A percentile compares a stretch with the other conserved stretches of the same genome.
phyloP scores from a whole-genome alignment of 768 basidiomycete genomes.

The Cubamyces lactineus region DNA sequence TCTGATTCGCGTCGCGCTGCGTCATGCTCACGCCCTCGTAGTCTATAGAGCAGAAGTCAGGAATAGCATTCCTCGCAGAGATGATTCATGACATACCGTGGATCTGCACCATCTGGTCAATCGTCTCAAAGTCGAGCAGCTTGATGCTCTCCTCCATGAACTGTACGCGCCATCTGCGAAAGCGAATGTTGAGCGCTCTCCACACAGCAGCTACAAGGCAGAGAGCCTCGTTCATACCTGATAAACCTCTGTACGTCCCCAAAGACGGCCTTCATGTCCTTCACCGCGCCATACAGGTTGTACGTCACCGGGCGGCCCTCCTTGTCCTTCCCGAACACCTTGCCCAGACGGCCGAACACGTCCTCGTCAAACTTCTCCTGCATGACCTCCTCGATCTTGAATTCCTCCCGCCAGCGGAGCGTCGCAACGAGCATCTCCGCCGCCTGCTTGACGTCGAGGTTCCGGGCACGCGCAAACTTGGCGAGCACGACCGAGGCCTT shows the following conservation, averaged over 20 bases:
- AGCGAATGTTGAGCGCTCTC: neutral
- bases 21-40: conserved; percentile 68
- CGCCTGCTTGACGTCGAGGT: conserved; percentile 57
- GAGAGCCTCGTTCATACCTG: conserved; percentile 46
- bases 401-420: conserved; percentile 73
- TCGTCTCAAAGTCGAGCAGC: conserved; percentile 69
- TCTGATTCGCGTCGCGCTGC: conserved; percentile 72
- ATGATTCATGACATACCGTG: conserved; percentile 62
- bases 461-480: conserved; percentile 80
- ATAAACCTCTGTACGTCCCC: conserved; percentile 77
- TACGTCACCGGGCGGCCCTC: conserved; percentile 75
- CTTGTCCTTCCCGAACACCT: conserved; percentile 71
- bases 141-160: conserved; percentile 72
- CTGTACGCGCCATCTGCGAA: conserved; percentile 71
- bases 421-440: conserved; percentile 66
- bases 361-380: conserved; percentile 48
- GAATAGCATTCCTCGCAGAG: neutral
- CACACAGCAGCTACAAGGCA: neutral
- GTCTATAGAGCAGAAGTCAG: conserved; percentile 45
- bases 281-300: conserved; percentile 76
- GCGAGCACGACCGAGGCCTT: conserved; percentile 66
- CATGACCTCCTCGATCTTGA: conserved; percentile 61
- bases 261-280: conserved; percentile 72
- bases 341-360: conserved; percentile 55
- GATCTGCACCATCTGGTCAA: conserved; percentile 74